phyloP scores from a whole-genome alignment of 305 asterid genomes.

The Nicotiana rustica region DNA sequence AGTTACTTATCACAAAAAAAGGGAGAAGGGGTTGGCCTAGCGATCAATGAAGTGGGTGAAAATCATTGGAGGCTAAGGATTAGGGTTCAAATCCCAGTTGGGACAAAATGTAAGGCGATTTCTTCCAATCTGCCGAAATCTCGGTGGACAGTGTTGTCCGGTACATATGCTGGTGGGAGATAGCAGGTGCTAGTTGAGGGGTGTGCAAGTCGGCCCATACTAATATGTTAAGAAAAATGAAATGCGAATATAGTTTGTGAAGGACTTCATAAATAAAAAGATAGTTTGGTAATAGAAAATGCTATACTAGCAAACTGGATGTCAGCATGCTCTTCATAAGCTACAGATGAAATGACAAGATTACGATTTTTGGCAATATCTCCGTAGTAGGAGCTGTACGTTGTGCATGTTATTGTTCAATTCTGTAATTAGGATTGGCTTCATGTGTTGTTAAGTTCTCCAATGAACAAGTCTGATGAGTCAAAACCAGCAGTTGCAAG shows the following conservation, averaged over 20 bases:
- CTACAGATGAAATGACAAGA: neutral
- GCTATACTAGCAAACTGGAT: neutral
- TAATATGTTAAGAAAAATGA: neutral
- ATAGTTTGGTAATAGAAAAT: neutral
- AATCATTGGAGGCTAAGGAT: neutral
- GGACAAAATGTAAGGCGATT: neutral
- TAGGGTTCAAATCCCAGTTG: neutral
- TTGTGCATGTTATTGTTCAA: neutral
- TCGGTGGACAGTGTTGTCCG: neutral
- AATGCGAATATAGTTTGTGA: neutral
- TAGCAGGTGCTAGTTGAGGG: neutral
- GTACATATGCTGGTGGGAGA: neutral
- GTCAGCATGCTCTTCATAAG: neutral
- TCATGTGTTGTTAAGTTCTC: neutral
- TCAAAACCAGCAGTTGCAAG: neutral
- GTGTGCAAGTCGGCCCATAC: neutral
- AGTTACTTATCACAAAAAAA: neutral
- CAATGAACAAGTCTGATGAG: neutral
- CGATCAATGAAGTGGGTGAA: neutral
- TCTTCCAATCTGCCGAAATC: neutral
- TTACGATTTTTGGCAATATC: neutral
- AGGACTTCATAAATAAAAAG: neutral
- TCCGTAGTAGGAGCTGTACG: neutral
- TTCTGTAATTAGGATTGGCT: neutral
- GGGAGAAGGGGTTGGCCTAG: neutral